phyloP scores from a whole-genome alignment of 495 filamentous ascomycete species.

The Hyaloscypha finlandica region DNA sequence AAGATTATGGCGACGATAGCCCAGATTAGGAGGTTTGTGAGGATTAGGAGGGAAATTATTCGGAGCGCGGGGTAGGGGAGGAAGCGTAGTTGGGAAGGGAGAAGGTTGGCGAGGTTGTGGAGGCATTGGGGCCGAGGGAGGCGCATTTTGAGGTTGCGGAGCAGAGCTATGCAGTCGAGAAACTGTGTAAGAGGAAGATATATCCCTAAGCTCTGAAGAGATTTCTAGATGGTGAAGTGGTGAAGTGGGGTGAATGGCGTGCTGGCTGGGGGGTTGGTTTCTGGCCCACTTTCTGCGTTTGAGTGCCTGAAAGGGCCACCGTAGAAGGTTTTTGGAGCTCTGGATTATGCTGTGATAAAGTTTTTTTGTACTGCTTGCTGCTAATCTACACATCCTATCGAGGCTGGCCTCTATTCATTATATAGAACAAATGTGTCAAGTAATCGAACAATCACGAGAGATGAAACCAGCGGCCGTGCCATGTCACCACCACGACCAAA shows the following conservation, averaged over 20 bases:
- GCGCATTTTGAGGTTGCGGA: constrained; percentile 3
- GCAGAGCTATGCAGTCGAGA: no score
- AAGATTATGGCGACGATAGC: constrained; percentile 69
- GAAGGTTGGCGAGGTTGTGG: neutral
- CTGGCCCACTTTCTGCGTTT: neutral
- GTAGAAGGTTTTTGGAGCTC: neutral
- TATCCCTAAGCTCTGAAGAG: neutral
- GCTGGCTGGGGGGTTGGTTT: neutral
- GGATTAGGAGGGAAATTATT: constrained; percentile 65
- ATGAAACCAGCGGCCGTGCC: no score
- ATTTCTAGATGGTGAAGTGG: neutral
- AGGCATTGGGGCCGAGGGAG: constrained; percentile 14
- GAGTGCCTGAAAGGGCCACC: neutral
- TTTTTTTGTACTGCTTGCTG: no score
- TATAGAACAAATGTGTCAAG: no score
- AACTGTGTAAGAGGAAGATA: neutral
- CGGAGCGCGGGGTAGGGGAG: constrained; percentile 66
- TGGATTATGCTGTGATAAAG: no score
- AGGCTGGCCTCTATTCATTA: no score
- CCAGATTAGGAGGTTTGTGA: constrained; percentile 74
- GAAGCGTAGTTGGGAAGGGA: constrained; percentile 25
- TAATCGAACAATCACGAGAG: no score
- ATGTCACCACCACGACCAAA: no score
- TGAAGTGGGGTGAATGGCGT: neutral
- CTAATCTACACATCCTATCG: no score